Percentiles rank a stretch among this genome's conserved stretches.
Conservation (phyloP, 2,329 filamentous ascomycete genomes). For the Thelonectria blattea region DNA sequence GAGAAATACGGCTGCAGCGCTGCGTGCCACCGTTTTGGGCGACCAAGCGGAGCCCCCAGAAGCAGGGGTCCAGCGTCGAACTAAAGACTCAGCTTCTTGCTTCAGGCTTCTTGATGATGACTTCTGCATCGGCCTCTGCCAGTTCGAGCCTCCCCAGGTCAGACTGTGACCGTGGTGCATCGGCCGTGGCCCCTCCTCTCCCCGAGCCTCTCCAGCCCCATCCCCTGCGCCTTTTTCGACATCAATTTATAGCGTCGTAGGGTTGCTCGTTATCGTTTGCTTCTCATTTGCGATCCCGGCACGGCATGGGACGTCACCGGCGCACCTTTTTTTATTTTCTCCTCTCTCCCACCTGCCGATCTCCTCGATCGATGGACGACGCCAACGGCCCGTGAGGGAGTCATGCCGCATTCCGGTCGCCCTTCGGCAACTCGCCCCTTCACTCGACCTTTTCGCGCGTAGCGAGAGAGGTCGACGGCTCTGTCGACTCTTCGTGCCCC, state of each 20-base stretch:
- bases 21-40: neutral
- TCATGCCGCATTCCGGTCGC: conserved; percentile 28
- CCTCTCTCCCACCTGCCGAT: conserved; percentile 28
- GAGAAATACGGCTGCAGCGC: conserved; percentile 3
- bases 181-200: conserved; percentile 5
- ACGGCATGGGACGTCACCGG: conserved; percentile 35
- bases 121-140: neutral
- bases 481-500: no score
- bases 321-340: conserved; percentile 29
- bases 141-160: neutral
- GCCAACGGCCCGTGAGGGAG: conserved; percentile 34
- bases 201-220: conserved; percentile 1
- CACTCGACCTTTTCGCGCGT: neutral
- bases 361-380: conserved; percentile 36
- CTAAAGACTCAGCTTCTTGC: neutral
- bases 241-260: conserved; percentile 26
- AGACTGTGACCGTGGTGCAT: neutral
- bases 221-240: conserved; percentile 24
- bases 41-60: conserved; percentile 6
- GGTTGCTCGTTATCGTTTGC: conserved; percentile 22
- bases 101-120: neutral
- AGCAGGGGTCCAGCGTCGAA: conserved; percentile 2
- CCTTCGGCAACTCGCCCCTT: conserved; percentile 1
- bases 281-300: conserved; percentile 29
- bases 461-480: no score